Conservation (phyloP, 2,329 filamentous ascomycete genomes). For the Xylaria sp. region DNA sequence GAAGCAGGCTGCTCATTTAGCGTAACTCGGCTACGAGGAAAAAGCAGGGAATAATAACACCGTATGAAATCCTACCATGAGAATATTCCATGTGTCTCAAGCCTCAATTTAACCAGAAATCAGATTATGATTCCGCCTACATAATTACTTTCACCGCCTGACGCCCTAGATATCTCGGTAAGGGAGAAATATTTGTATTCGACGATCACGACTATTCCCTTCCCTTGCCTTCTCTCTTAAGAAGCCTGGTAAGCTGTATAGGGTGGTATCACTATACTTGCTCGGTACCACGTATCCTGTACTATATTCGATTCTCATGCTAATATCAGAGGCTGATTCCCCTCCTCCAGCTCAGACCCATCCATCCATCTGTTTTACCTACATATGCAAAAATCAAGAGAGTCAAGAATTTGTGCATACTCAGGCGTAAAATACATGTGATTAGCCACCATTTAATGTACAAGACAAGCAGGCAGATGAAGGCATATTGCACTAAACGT, state of each 20-base stretch:
- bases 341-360: neutral
- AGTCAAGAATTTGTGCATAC: neutral
- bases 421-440: neutral
- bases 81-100: neutral
- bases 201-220: neutral
- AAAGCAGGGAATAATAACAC: neutral
- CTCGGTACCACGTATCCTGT: neutral
- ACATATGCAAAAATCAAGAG: neutral
- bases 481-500: neutral
- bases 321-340: too few species aligned
- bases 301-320: too few species aligned
- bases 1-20: neutral
- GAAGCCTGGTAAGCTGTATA: neutral
- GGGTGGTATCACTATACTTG: neutral
- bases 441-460: neutral
- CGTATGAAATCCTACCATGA: neutral
- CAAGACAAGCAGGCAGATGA: too few species aligned
- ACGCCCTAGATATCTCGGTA: neutral
- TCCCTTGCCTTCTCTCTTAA: neutral
- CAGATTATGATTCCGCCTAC: neutral
- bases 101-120: neutral
- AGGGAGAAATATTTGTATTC: neutral
- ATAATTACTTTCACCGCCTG: neutral
- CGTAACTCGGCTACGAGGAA: neutral
- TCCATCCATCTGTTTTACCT: neutral